phyloP scores from a whole-genome alignment of 495 filamentous ascomycete species.

The Parachaetomium inaequale region DNA sequence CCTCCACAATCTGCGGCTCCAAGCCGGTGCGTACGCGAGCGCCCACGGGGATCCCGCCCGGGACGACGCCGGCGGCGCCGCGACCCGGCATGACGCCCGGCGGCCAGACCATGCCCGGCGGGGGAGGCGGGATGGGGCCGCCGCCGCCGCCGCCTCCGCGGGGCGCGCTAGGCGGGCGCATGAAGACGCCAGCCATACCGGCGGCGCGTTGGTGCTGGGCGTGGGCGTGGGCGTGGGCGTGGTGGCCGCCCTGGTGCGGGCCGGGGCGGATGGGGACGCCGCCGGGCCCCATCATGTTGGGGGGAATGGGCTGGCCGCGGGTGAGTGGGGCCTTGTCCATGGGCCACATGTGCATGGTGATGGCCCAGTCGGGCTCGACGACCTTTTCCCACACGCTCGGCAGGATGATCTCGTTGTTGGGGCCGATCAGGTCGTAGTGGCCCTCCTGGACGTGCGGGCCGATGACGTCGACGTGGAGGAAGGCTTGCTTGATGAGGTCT shows the following conservation, averaged over 20 bases:
- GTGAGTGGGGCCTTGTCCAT: slow-evolving; percentile 52
- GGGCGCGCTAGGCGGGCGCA: slow-evolving; percentile 19
- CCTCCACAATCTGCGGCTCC: slow-evolving; percentile 18
- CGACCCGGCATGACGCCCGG: slow-evolving; percentile 2
- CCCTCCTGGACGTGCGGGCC: slow-evolving; percentile 79
- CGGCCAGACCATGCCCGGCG: slow-evolving; percentile 6
- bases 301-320: slow-evolving; percentile 8
- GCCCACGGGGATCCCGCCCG: slow-evolving; percentile 1
- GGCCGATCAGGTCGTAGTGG: slow-evolving; percentile 80
- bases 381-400: slow-evolving; percentile 84
- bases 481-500: slow-evolving; percentile 80
- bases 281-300: slow-evolving; percentile 22
- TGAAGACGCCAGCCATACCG: slow-evolving; percentile 10
- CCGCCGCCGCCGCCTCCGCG: slow-evolving; percentile 19
- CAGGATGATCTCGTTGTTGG: slow-evolving; percentile 83
- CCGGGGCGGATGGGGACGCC: slow-evolving; percentile 21
- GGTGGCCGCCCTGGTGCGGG: neutral
- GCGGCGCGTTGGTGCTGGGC: neutral
- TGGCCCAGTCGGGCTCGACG: slow-evolving; percentile 79
- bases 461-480: slow-evolving; percentile 77
- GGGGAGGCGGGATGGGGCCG: slow-evolving; percentile 20
- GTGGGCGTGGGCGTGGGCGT: neutral
- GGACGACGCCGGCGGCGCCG: no score
- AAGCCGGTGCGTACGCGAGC: neutral
- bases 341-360: slow-evolving; percentile 98